Conservation (phyloP, 805 yeast genomes). For the Myxozyma geophila region DNA sequence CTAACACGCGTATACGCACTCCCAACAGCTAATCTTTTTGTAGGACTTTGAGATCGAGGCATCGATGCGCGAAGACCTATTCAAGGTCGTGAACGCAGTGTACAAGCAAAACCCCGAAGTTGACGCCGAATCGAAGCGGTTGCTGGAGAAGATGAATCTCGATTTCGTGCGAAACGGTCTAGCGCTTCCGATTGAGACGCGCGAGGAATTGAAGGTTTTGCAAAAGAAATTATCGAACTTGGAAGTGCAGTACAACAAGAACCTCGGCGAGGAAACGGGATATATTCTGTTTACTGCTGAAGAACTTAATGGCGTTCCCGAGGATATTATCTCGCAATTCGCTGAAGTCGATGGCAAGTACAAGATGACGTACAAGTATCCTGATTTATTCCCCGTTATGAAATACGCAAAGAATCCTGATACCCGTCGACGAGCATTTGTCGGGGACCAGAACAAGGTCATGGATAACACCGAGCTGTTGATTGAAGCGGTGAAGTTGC, state of each 20-base stretch:
- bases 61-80: constrained; percentile 68
- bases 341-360: constrained; percentile 53
- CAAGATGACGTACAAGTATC: constrained; percentile 81
- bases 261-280: constrained; percentile 54
- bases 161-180: constrained; percentile 72
- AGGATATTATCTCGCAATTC: constrained; percentile 62
- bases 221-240: constrained; percentile 64
- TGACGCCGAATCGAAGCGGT: constrained; percentile 61
- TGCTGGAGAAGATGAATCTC: constrained; percentile 59
- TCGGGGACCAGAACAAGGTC: constrained; percentile 71
- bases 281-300: constrained; percentile 62
- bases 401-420: constrained; percentile 67
- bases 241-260: constrained; percentile 62
- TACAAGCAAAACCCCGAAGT: constrained; percentile 47
- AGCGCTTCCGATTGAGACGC: constrained; percentile 58
- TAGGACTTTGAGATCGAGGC: constrained; percentile 66
- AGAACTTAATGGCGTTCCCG: constrained; percentile 76
- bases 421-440: constrained; percentile 68
- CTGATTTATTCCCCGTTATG: constrained; percentile 76
- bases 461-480: constrained; percentile 67
- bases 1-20: not conserved
- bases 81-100: constrained; percentile 59
- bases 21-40: constrained; percentile 34
- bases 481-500: constrained; percentile 60
- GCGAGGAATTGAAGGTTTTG: constrained; percentile 61